Percentiles rank a stretch among this genome's conserved stretches.
Evolutionary conservation across 2,329 filamentous ascomycete genomes (phyloP).

Genomic region (Xylariales sp.): DNA sequence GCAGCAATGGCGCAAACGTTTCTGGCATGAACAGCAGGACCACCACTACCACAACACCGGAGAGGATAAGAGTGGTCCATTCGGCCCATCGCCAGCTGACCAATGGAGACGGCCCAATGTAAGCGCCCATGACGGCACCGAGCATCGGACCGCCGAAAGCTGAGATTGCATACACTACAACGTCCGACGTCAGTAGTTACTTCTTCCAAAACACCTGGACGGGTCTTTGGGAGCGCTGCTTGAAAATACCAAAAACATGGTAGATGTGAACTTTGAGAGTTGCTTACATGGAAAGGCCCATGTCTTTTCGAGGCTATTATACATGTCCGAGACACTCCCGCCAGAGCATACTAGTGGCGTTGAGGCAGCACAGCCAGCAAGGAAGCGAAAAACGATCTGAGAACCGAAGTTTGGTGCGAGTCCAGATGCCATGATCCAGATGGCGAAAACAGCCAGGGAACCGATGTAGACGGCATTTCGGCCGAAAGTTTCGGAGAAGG

Average conservation of each 20-base stretch:
- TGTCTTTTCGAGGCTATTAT: slow-evolving; percentile 28
- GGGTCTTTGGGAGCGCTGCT: no score
- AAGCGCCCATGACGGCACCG: slow-evolving; percentile 48
- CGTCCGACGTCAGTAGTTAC: no score
- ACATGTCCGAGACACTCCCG: slow-evolving; percentile 37
- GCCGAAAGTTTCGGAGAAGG: slow-evolving; percentile 34
- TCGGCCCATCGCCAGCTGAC: slow-evolving; percentile 59
- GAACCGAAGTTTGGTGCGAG: slow-evolving; percentile 35
- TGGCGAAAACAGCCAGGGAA: slow-evolving; percentile 34
- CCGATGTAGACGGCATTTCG: slow-evolving; percentile 29
- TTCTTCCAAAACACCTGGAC: no score
- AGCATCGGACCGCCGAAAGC: slow-evolving; percentile 37
- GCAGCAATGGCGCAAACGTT: slow-evolving; percentile 28
- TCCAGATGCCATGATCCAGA: slow-evolving; percentile 39
- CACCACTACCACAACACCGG: slow-evolving; percentile 46
- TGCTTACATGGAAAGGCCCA: slow-evolving; percentile 29
- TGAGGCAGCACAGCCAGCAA: slow-evolving; percentile 41
- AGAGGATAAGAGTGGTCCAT: slow-evolving; percentile 62
- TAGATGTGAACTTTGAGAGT: no score
- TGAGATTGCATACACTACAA: slow-evolving; percentile 48
- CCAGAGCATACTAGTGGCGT: slow-evolving; percentile 38
- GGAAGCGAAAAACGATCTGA: slow-evolving; percentile 40
- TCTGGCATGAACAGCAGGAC: slow-evolving; percentile 12
- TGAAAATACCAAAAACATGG: no score
- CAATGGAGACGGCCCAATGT: slow-evolving; percentile 55